Percentiles rank a stretch among this genome's conserved stretches.
phyloP scores from a whole-genome alignment of 331 rosid species.

The Rosa hybrid region DNA sequence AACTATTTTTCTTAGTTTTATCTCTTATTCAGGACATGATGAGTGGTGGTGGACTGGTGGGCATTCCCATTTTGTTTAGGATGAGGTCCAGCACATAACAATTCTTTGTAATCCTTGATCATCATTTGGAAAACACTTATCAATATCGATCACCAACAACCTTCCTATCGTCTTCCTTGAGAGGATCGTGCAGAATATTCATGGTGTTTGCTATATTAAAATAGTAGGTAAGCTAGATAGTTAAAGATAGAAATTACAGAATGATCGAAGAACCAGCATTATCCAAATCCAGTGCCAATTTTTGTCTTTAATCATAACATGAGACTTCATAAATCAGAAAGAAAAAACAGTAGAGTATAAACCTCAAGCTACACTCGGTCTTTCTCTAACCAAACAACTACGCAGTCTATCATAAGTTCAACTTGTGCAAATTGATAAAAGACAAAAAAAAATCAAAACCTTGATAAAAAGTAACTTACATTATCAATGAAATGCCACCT shows the following conservation, averaged over 20 bases:
- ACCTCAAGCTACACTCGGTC: too few relatives aligned
- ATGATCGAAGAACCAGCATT: not conserved
- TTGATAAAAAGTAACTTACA: not conserved
- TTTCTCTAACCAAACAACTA: too few relatives aligned
- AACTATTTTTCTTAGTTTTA: not conserved
- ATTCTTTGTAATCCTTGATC: not conserved
- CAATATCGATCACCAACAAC: not conserved
- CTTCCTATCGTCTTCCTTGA: not conserved
- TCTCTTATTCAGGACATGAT: not conserved
- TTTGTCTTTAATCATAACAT: too few relatives aligned
- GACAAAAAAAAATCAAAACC: too few relatives aligned
- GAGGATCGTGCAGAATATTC: not conserved
- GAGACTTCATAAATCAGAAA: too few relatives aligned
- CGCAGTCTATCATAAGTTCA: too few relatives aligned
- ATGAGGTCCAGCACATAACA: not conserved
- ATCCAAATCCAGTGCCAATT: not conserved
- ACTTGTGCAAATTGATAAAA: too few relatives aligned
- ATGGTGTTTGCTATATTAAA: not conserved
- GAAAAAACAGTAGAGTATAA: too few relatives aligned
- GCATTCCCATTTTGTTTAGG: not conserved
- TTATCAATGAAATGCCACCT: not conserved
- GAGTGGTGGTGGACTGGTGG: constrained; percentile 5
- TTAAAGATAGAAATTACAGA: not conserved
- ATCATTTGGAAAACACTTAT: not conserved
- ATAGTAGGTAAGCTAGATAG: not conserved